A percentile compares a stretch with the other conserved stretches of the same genome.
phyloP scores from a whole-genome alignment of 441 rosid genomes.

The Populus hybrid region DNA sequence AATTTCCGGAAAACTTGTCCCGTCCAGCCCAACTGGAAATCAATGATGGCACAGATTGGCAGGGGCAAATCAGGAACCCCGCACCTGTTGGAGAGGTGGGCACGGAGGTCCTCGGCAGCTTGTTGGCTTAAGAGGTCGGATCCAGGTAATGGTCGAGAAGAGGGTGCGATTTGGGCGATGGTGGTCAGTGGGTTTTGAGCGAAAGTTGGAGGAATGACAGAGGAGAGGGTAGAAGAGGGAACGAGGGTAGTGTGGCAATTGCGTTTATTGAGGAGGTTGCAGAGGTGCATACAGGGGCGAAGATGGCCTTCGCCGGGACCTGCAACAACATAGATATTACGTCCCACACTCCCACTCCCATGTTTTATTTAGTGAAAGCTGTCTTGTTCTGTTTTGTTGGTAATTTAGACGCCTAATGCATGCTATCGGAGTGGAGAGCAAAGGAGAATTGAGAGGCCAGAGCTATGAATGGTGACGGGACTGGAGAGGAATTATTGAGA shows the following conservation, averaged over 20 bases:
- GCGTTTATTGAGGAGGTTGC: conserved; percentile 30
- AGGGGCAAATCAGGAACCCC: not conserved
- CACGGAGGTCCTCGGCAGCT: not conserved
- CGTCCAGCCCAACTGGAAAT: conserved; percentile 42
- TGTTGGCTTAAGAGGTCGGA: not conserved
- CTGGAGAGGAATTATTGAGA: too few relatives aligned
- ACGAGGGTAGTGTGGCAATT: conserved; percentile 29
- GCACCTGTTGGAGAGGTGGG: conserved; percentile 16
- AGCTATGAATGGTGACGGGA: too few relatives aligned
- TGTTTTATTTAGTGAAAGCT: not conserved
- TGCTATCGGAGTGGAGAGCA: too few relatives aligned
- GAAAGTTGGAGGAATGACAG: conserved; percentile 34
- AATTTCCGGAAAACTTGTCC: conserved; percentile 23
- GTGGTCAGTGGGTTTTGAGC: conserved; percentile 24
- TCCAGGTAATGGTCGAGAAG: conserved; percentile 8
- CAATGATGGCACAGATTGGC: conserved; percentile 39
- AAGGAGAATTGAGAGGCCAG: too few relatives aligned
- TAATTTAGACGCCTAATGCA: too few relatives aligned
- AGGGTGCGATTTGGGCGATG: conserved; percentile 21
- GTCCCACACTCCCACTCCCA: conserved; percentile 3
- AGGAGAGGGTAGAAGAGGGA: conserved; percentile 31
- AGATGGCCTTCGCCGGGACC: conserved; percentile 50
- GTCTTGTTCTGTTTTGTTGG: too few relatives aligned
- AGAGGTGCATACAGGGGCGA: conserved; percentile 42
- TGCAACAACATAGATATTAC: conserved; percentile 32